Conservation (phyloP, 2,329 filamentous ascomycete species). For the Graphilbum fragrans region DNA sequence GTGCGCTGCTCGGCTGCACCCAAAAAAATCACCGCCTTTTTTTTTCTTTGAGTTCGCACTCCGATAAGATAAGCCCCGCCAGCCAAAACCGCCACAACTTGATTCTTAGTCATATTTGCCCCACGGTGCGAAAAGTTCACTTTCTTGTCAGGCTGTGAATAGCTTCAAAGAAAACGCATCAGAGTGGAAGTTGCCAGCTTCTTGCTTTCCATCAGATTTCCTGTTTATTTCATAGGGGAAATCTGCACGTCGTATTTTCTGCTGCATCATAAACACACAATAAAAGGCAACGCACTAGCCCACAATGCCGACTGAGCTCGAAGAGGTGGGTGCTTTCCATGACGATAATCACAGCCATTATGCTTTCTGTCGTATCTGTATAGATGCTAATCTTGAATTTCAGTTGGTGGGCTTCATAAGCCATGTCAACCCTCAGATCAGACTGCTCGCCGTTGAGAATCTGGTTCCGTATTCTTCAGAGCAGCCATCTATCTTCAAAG, state of each 20-base stretch:
- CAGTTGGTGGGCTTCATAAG: slow-evolving; percentile 92
- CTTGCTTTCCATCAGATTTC: neutral
- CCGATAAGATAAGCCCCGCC: slow-evolving; percentile 6
- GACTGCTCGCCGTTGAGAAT: slow-evolving; percentile 74
- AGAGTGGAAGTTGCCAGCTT: no score
- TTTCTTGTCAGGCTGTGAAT: neutral
- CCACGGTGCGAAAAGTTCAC: no score
- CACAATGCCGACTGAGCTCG: slow-evolving; percentile 62
- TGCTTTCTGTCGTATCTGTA: neutral
- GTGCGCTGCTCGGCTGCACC: neutral
- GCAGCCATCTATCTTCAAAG: slow-evolving; percentile 75
- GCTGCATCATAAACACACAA: no score
- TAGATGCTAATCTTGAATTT: neutral
- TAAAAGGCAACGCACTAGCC: no score
- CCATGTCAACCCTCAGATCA: slow-evolving; percentile 82
- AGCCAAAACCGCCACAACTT: neutral
- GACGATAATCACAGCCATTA: neutral
- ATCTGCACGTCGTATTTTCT: no score
- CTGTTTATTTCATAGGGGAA: no score
- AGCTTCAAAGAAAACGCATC: no score
- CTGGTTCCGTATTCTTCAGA: slow-evolving; percentile 69
- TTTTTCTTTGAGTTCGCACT: neutral
- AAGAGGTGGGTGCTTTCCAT: slow-evolving; percentile 43
- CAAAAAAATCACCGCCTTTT: neutral
- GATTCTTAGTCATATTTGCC: neutral